phyloP scores from a whole-genome alignment of 331 rosid genomes.

The Quercus lobata region DNA sequence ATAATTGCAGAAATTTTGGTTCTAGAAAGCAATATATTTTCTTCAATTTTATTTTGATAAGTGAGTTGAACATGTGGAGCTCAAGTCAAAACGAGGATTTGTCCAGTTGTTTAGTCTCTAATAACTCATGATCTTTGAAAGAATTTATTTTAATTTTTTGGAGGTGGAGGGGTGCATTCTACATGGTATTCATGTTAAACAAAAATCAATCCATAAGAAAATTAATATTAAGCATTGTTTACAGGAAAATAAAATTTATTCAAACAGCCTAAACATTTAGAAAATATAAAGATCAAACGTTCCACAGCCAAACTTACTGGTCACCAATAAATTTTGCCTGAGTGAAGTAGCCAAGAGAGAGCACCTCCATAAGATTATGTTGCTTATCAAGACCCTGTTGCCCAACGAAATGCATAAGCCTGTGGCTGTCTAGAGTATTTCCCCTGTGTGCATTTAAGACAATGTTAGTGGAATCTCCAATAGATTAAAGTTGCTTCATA shows the following conservation, averaged over 20 bases:
- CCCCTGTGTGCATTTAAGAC: conserved; percentile 57
- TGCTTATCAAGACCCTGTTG: conserved; percentile 70
- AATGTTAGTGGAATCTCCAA: conserved; percentile 8
- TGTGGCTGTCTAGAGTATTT: conserved; percentile 84
- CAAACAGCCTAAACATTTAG: neutral
- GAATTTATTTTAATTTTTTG: neutral
- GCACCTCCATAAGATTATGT: conserved; percentile 76
- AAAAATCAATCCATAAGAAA: neutral
- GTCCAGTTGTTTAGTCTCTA: neutral
- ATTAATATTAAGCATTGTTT: neutral
- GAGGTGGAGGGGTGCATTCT: neutral
- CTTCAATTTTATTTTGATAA: neutral
- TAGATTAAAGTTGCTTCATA: conserved; percentile 1
- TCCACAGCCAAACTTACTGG: conserved; percentile 33
- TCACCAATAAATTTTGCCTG: conserved; percentile 85
- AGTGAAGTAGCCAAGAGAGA: conserved; percentile 75
- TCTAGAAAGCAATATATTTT: neutral
- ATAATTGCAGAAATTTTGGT: neutral
- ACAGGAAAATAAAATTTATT: neutral
- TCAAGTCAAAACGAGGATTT: neutral
- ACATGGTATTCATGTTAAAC: neutral
- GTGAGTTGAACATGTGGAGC: neutral
- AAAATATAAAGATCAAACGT: neutral
- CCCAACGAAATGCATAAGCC: conserved; percentile 74
- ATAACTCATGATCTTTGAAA: neutral